Evolutionary conservation across 768 basidiomycete species (phyloP).

Genomic region (Rhodotorula sphaerocarpa): DNA sequence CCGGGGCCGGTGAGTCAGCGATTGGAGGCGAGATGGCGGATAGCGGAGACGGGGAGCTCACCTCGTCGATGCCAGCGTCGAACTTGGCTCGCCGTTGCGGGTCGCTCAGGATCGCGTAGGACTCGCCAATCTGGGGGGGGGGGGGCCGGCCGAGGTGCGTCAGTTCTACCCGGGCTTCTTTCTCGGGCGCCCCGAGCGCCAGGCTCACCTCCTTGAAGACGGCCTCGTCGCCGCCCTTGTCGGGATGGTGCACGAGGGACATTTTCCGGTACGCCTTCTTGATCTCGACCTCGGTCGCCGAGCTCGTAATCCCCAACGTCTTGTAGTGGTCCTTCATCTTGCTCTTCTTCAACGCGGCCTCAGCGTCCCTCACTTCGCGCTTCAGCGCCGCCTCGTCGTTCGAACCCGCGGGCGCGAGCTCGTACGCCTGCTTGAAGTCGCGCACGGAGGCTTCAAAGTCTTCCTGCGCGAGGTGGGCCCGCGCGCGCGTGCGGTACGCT

Average conservation of each 20-base stretch:
- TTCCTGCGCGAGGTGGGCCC: slow-evolving; percentile 66
- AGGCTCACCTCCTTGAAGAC: slow-evolving; percentile 63
- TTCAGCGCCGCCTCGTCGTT: slow-evolving; percentile 56
- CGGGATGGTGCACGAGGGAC: slow-evolving; percentile 37
- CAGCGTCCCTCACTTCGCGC: slow-evolving; percentile 67
- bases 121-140: slow-evolving; percentile 58
- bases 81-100: slow-evolving; percentile 44
- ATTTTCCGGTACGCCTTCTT: slow-evolving; percentile 78
- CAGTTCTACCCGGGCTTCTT: neutral
- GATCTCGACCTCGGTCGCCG: slow-evolving; percentile 37
- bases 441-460: slow-evolving; percentile 61
- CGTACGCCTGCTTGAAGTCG: slow-evolving; percentile 72
- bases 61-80: slow-evolving; percentile 38
- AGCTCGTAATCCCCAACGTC: slow-evolving; percentile 44
- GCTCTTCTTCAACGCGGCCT: slow-evolving; percentile 70
- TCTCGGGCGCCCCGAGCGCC: neutral
- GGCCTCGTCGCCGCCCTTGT: slow-evolving; percentile 85
- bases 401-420: slow-evolving; percentile 55
- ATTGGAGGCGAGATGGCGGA: no score
- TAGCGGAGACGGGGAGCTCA: neutral
- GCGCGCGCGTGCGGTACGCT: slow-evolving; percentile 74
- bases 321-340: slow-evolving; percentile 57
- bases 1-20: neutral
- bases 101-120: slow-evolving; percentile 72
- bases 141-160: neutral